Base-by-base conservation (phyloP, 768 basidiomycete genomes). In the Amanita phalloides region DNA sequence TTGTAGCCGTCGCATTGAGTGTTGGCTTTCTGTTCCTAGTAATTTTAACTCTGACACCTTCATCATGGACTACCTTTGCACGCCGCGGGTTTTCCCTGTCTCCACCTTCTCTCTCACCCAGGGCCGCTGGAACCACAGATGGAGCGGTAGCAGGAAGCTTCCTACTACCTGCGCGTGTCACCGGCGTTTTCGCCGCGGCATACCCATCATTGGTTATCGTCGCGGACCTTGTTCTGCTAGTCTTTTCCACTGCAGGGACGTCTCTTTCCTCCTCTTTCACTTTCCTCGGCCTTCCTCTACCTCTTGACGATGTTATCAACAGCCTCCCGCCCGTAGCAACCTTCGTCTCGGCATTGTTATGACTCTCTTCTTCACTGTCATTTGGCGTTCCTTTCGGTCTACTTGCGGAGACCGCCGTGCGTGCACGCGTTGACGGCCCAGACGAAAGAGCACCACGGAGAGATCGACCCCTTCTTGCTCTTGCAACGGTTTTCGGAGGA, bases 91-190 rank as follows among this genome's bases (percentile, higher is more conserved):
- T 51, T 21, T 51, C 50, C n/a, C 45, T 45, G 32, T 37, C 23
- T 11, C 33, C 33, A 20, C 36, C 37, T 37, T 36, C 41, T 45
- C n/a, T 35, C 9, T 38, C 35, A 20, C 32, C 39, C n/a, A 3
- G 5, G 25, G 10, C 38, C 20, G 33, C 21, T n/a, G 49, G 14
- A 43, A 43, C 21, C 11, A 14, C 43, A n/a, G 51, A 52, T 10
- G 51, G 51, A 6, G 51, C 51, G 7, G 43, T 52, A 14, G 43
- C 42, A 52, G 51, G 51, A 2, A 33, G 35, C 28, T 36, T 52
- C 43, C 17, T 52, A 23, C 33, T 44, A 9, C 51, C 17, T n/a
- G 20, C 25, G 2, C 51, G 51, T 23, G 51, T 52, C 11, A 32
- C 51, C 7, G 51, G 51, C 14, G 43, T 45, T 36, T 45, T 52